Evolutionary conservation across 306 rosid species (phyloP).

Genomic region (Corylus heterophylla): DNA sequence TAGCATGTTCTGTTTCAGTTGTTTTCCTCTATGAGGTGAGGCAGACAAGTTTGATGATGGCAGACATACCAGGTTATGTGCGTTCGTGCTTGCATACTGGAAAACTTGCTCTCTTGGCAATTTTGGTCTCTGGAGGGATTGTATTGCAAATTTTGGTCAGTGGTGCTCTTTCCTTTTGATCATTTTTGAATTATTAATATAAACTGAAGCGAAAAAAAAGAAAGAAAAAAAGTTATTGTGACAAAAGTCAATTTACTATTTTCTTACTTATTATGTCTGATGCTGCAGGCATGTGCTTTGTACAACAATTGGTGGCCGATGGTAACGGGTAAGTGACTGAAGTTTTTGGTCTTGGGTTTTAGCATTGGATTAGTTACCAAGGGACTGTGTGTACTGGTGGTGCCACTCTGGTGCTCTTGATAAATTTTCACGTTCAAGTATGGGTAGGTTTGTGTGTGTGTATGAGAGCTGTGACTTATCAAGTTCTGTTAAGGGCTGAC

Average conservation of each 20-base stretch:
- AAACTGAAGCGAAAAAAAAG: background rate
- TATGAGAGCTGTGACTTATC: background rate
- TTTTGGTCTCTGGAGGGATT: conserved; percentile 83
- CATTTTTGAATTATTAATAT: background rate
- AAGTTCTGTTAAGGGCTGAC: background rate
- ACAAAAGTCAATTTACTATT: background rate
- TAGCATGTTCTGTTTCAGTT: conserved; percentile 42
- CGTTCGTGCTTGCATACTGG: conserved; percentile 70
- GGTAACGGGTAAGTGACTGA: conserved; percentile 64
- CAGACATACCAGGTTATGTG: conserved; percentile 74
- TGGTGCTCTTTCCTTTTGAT: conserved; percentile 24
- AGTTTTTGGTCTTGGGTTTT: conserved; percentile 1
- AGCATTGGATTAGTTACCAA: background rate
- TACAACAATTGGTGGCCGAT: conserved; percentile 99
- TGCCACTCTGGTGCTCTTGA: background rate
- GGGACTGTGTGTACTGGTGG: background rate
- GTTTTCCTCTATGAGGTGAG: conserved; percentile 47
- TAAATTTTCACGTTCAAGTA: background rate
- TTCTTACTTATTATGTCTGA: conserved; percentile 28
- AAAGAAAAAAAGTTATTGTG: background rate
- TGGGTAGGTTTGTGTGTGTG: background rate
- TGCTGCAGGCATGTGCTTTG: conserved; percentile 89
- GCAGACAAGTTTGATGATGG: conserved; percentile 54
- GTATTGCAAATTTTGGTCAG: conserved; percentile 88
- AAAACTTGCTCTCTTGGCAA: conserved; percentile 72